Evolutionary conservation across 768 basidiomycete genomes (phyloP).

Genomic region (Naganishia kalamii): DNA sequence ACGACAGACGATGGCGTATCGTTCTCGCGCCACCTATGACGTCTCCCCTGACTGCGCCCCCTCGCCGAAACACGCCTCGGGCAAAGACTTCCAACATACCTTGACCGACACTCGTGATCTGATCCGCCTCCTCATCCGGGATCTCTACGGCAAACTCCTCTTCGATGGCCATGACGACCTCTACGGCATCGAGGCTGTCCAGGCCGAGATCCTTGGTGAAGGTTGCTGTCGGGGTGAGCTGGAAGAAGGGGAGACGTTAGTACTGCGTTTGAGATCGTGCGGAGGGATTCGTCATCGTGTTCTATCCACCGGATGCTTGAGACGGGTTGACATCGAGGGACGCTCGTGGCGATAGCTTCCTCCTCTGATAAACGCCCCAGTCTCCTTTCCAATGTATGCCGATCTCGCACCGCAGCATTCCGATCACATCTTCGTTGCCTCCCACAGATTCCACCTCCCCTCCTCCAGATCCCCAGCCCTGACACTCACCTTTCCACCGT

Average conservation of each 20-base stretch:
- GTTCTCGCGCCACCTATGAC: no score
- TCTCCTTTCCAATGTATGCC: no score
- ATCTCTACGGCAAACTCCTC: conserved; percentile 99
- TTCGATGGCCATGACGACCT: conserved; percentile 98
- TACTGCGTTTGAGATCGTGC: no score
- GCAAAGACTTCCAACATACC: conserved; percentile 54
- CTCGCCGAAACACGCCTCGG: neutral
- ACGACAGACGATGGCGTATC: no score
- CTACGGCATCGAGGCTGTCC: conserved; percentile 93
- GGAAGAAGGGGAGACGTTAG: neutral
- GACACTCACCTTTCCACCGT: conserved; percentile 60
- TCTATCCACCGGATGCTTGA: no score
- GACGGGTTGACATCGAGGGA: no score
- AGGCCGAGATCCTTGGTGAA: conserved; percentile 80
- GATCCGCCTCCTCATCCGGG: conserved; percentile 92
- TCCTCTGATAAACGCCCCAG: no score
- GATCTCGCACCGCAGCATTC: no score
- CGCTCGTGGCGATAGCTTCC: no score
- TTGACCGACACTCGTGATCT: conserved; percentile 82
- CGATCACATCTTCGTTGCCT: no score
- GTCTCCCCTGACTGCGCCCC: neutral
- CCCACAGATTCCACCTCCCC: neutral
- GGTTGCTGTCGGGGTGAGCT: conserved; percentile 63
- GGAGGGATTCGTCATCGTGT: no score
- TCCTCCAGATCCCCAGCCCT: neutral